Conservation (phyloP, 2,329 filamentous ascomycete genomes). For the Xylariaceae sp. region DNA sequence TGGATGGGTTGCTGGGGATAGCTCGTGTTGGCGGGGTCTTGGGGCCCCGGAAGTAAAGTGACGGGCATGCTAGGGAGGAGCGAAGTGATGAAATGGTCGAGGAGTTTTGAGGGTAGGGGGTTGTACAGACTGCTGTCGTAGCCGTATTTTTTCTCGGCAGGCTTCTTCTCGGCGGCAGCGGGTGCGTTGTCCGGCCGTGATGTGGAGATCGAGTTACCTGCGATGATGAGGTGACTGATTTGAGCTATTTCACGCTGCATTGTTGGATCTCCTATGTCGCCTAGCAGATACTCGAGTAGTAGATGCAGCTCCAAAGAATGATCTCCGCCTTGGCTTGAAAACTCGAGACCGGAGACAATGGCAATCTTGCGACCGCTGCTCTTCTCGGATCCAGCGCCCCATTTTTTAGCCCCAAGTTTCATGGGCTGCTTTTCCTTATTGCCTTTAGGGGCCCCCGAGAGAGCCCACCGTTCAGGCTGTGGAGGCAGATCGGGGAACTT, state of each 20-base stretch:
- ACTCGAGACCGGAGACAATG: constrained; percentile 80
- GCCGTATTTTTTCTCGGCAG: constrained; percentile 72
- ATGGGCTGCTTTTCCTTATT: constrained; percentile 29
- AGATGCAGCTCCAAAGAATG: constrained; percentile 72
- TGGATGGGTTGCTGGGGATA: constrained; percentile 93
- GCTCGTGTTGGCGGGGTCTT: constrained; percentile 83
- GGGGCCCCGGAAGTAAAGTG: constrained; percentile 77
- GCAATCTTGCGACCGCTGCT: constrained; percentile 57
- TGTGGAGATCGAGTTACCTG: constrained; percentile 72
- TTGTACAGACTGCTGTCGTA: constrained; percentile 91
- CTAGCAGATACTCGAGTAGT: constrained; percentile 80
- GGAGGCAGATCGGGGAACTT: constrained; percentile 80
- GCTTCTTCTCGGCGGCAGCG: constrained; percentile 42
- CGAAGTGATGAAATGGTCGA: constrained; percentile 77
- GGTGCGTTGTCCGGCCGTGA: constrained; percentile 36
- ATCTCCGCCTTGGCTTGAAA: constrained; percentile 67
- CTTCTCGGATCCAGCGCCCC: constrained; percentile 35
- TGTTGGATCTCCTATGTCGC: constrained; percentile 62
- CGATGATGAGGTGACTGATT: constrained; percentile 83
- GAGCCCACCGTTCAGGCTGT: constrained; percentile 75
- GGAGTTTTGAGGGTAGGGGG: constrained; percentile 70
- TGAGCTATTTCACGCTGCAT: constrained; percentile 56
- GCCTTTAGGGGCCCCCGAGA: constrained; percentile 44
- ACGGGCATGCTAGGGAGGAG: constrained; percentile 82
- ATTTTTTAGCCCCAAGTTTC: constrained; percentile 52